Evolutionary conservation across 305 asterid species (phyloP).

Genomic region (Fraxinus paxiana): DNA sequence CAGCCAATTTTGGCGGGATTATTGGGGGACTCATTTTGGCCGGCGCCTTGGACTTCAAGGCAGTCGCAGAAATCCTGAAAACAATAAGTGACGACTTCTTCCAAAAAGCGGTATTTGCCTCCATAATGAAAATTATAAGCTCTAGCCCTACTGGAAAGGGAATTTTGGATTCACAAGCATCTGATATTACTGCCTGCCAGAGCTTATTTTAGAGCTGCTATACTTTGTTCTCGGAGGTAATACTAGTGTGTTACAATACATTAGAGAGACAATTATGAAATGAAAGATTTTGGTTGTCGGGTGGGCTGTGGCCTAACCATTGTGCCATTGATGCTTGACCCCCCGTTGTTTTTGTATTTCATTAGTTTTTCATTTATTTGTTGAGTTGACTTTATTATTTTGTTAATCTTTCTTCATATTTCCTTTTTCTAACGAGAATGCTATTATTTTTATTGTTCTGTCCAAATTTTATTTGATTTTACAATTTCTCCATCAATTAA

Average conservation of each 20-base stretch:
- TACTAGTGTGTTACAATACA: conserved; percentile 35
- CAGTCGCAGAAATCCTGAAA: conserved; percentile 48
- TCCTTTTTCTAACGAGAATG: conserved; percentile 41
- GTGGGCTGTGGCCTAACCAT: conserved; percentile 32
- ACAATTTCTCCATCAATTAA: background rate
- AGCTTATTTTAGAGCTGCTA: conserved; percentile 46
- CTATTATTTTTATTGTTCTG: background rate
- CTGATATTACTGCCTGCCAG: conserved; percentile 59
- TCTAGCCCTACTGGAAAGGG: conserved; percentile 44
- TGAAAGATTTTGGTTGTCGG: conserved; percentile 40
- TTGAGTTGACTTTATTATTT: conserved; percentile 40
- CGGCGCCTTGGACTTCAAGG: conserved; percentile 55
- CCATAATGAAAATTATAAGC: conserved; percentile 34
- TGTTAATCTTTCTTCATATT: conserved; percentile 35
- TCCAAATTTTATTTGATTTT: background rate
- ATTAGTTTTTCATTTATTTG: conserved; percentile 39
- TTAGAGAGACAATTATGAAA: conserved; percentile 31
- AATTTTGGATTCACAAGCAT: conserved; percentile 56
- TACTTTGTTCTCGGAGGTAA: conserved; percentile 43
- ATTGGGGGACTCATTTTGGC: conserved; percentile 55
- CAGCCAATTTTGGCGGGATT: conserved; percentile 74
- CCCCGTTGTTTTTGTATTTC: conserved; percentile 59
- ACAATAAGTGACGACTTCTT: conserved; percentile 47
- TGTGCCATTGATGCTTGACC: conserved; percentile 30
- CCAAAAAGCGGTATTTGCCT: conserved; percentile 52